phyloP scores from a whole-genome alignment of 1,139 yeast genomes.

The Candida neerlandica region DNA sequence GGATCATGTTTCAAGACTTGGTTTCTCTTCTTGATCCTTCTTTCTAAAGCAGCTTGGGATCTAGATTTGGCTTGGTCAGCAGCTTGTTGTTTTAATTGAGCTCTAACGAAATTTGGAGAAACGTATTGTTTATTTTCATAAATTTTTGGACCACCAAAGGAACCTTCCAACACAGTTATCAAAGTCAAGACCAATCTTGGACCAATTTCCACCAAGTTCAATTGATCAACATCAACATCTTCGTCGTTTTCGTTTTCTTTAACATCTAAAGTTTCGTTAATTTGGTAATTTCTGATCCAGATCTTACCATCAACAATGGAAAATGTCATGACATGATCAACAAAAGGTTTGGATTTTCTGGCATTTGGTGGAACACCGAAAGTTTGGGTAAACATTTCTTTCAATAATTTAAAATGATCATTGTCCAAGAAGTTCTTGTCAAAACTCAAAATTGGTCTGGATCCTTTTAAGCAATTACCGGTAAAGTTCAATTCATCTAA shows the following conservation, averaged over 20 bases:
- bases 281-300: slow-evolving; percentile 96
- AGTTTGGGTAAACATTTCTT: slow-evolving; percentile 81
- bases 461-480: slow-evolving; percentile 94
- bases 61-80: slow-evolving; percentile 81
- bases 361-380: slow-evolving; percentile 97
- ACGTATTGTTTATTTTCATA: slow-evolving; percentile 97
- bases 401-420: slow-evolving; percentile 72
- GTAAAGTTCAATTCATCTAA: slow-evolving; percentile 95
- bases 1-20: slow-evolving; percentile 81
- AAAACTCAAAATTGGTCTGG: slow-evolving; percentile 92
- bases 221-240: slow-evolving; percentile 47
- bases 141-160: slow-evolving; percentile 97
- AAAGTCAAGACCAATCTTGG: slow-evolving; percentile 95
- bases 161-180: slow-evolving; percentile 91
- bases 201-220: slow-evolving; percentile 90
- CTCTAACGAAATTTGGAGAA: slow-evolving; percentile 92
- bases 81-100: slow-evolving; percentile 78
- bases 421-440: slow-evolving; percentile 66
- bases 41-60: slow-evolving; percentile 75
- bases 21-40: slow-evolving; percentile 76
- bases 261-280: slow-evolving; percentile 66
- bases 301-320: slow-evolving; percentile 90
- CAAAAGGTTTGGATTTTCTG: slow-evolving; percentile 91
- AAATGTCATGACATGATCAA: slow-evolving; percentile 93
- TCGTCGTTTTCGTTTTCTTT: slow-evolving; percentile 44